Evolutionary conservation across 2,329 filamentous ascomycete species (phyloP).

Genomic region (Diaporthe destruens): DNA sequence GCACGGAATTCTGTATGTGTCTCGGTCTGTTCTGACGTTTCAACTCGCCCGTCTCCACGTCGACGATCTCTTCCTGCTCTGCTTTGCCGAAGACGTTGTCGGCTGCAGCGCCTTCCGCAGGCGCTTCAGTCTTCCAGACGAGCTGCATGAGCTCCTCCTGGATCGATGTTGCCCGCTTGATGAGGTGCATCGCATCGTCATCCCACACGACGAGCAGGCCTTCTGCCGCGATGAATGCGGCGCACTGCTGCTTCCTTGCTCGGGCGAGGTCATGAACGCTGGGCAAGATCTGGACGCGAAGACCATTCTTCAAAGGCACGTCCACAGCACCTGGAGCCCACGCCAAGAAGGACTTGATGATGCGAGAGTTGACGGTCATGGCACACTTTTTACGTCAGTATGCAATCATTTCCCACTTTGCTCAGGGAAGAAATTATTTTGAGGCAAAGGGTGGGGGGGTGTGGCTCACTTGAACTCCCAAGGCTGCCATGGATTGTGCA

Average conservation of each 20-base stretch:
- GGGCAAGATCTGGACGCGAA: conserved; percentile 81
- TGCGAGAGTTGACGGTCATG: conserved; percentile 84
- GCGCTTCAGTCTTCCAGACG: conserved; percentile 74
- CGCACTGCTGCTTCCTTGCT: conserved; percentile 83
- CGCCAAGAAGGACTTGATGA: conserved; percentile 82
- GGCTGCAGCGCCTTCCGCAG: conserved; percentile 55
- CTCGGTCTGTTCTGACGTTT: conserved; percentile 75
- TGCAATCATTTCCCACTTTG: background rate
- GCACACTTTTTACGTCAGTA: conserved; percentile 65
- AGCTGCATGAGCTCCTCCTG: conserved; percentile 83
- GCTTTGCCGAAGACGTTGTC: conserved; percentile 50
- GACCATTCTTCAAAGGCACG: conserved; percentile 80
- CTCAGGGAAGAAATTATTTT: background rate
- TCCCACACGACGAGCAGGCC: conserved; percentile 85
- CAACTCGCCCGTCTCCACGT: conserved; percentile 78
- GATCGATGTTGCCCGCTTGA: conserved; percentile 77
- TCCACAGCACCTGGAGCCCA: conserved; percentile 80
- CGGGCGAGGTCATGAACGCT: conserved; percentile 77
- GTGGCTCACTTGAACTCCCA: conserved; percentile 77
- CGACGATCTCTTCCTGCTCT: conserved; percentile 73
- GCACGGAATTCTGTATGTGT: conserved; percentile 76
- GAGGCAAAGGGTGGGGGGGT: no score
- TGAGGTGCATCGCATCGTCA: conserved; percentile 79
- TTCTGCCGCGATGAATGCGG: conserved; percentile 80
- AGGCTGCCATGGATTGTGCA: conserved; percentile 72